phyloP scores from a whole-genome alignment of 2,329 filamentous ascomycete genomes.

The Xylaria sp. region DNA sequence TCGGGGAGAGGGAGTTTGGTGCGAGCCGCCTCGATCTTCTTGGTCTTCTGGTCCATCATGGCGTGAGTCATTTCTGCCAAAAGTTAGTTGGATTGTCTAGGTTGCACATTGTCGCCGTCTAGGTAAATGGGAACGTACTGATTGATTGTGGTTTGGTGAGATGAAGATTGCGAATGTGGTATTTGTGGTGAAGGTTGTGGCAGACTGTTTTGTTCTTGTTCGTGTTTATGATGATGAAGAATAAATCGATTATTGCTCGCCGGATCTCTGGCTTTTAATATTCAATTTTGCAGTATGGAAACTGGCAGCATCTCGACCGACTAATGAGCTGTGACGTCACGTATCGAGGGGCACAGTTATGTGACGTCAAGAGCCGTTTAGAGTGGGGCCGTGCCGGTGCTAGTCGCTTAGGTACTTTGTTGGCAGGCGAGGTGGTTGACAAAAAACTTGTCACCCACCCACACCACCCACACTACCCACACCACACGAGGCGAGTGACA shows the following conservation, averaged over 20 bases:
- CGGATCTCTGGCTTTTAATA: slow-evolving; percentile 17
- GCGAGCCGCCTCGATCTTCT: slow-evolving; percentile 69
- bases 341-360: slow-evolving; percentile 1
- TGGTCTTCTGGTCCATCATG: slow-evolving; percentile 27
- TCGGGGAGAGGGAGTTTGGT: slow-evolving; percentile 81
- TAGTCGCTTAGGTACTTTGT: not conserved
- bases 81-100: slow-evolving; percentile 1
- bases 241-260: not conserved
- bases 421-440: too few species aligned
- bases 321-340: slow-evolving; percentile 20
- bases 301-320: slow-evolving; percentile 13
- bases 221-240: not conserved
- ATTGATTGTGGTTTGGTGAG: slow-evolving; percentile 6
- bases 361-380: slow-evolving; percentile 35
- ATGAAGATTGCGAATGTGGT: not conserved
- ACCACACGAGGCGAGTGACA: too few species aligned
- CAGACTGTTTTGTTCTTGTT: not conserved
- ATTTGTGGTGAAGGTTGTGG: not conserved
- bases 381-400: not conserved
- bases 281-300: not conserved
- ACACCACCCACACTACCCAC: too few species aligned
- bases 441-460: too few species aligned
- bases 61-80: slow-evolving; percentile 24
- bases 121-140: not conserved
- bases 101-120: not conserved